Conservation (phyloP, 116 monocot genomes). For the Iris pallida region DNA sequence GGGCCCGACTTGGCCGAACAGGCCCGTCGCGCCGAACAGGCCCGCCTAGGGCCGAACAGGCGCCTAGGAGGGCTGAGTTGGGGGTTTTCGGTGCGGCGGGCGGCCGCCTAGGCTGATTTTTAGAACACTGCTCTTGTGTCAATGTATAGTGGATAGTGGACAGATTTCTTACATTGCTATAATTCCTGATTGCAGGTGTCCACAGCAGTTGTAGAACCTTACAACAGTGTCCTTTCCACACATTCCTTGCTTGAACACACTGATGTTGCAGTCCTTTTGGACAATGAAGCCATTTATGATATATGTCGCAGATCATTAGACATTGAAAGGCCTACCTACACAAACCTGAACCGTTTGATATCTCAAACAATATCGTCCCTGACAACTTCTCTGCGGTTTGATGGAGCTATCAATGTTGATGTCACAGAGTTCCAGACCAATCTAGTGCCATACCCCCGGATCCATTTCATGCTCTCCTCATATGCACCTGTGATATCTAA, state of each 20-base stretch:
- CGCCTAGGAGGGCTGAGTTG: no score
- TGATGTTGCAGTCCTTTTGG: conserved; percentile 13
- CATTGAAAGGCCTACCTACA: conserved; percentile 13
- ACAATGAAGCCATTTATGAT: conserved; percentile 19
- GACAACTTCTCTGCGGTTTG: conserved; percentile 50
- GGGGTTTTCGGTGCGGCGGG: no score
- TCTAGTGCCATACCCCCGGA: conserved; percentile 17
- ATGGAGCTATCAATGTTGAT: conserved; percentile 36
- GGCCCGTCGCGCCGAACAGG: no score
- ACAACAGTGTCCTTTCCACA: conserved; percentile 15
- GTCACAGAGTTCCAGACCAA: conserved; percentile 20
- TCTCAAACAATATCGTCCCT: conserved; percentile 47
- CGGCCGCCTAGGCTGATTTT: no score
- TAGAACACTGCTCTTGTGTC: no score
- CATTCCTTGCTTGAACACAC: conserved; percentile 17
- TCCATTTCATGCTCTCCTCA: conserved; percentile 25
- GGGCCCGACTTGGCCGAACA: no score
- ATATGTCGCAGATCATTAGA: conserved; percentile 12
- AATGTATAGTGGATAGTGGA: no score
- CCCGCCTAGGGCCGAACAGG: no score
- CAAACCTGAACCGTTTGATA: conserved; percentile 12
- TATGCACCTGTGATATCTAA: conserved; percentile 21
- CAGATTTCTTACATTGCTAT: background rate
- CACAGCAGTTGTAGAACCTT: conserved; percentile 13
- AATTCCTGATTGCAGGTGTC: background rate